Percentiles rank a stretch among this genome's conserved stretches.
These are phyloP conservation scores for Monosporascus sp. DNA, from an alignment of 2,329 filamentous ascomycete species.

Conservation along the genomic window DNA sequence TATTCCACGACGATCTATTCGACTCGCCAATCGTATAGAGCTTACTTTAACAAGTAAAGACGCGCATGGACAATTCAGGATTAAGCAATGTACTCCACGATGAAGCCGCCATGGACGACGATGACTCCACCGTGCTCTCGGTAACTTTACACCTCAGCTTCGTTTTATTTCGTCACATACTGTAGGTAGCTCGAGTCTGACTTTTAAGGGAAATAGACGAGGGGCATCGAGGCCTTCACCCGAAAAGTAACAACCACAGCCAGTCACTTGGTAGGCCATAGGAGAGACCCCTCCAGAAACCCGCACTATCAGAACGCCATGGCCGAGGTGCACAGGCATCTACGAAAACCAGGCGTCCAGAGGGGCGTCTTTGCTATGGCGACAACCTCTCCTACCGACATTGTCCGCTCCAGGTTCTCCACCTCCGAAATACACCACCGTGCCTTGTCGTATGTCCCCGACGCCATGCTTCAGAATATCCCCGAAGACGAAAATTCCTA, in stretches of 20 bases:
- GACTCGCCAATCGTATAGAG: constrained; percentile 8
- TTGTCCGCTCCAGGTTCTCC: constrained; percentile 87
- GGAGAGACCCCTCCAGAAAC: constrained; percentile 47
- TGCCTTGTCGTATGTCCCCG: constrained; percentile 79
- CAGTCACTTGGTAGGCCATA: constrained; percentile 75
- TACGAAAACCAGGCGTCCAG: constrained; percentile 78
- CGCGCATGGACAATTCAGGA: constrained; percentile 30
- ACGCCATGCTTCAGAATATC: constrained; percentile 84
- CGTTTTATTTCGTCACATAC: constrained; percentile 1
- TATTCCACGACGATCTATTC: constrained; percentile 1
- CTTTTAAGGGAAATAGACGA: constrained; percentile 49
- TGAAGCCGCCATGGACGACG: constrained; percentile 27
- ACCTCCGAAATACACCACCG: constrained; percentile 90
- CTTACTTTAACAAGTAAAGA: constrained; percentile 7
- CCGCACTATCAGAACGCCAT: constrained; percentile 82
- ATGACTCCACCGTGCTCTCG: constrained; percentile 22
- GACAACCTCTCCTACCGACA: constrained; percentile 84
- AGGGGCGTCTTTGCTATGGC: constrained; percentile 88
- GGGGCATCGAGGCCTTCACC: constrained; percentile 85
- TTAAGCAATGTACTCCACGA: constrained; percentile 27
- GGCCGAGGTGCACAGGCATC: constrained; percentile 81
- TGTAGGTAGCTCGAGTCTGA: constrained; percentile 7
- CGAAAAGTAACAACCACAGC: constrained; percentile 94
- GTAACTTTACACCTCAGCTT: constrained; percentile 10
- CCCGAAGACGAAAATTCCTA: constrained; percentile 82